These are phyloP conservation scores for Dillenia suffruticosa DNA, from an alignment of 164 flowering plant species.

Conservation along the genomic window DNA sequence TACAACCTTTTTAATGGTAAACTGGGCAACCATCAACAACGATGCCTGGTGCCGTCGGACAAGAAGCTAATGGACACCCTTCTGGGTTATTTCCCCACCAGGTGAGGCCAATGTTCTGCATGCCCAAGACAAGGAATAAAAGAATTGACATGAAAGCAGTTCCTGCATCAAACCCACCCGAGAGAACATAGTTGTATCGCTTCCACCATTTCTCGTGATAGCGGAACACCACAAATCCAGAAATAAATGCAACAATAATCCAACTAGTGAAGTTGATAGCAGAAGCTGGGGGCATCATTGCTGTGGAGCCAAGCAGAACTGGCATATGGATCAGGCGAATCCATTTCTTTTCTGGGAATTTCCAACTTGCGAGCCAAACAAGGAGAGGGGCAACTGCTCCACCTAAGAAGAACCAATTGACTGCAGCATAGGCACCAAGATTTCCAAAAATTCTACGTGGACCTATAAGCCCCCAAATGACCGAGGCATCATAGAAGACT, in stretches of 20 bases:
- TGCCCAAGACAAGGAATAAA: constrained; percentile 17
- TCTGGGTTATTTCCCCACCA: constrained; percentile 32
- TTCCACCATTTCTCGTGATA: constrained; percentile 23
- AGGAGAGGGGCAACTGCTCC: constrained; percentile 25
- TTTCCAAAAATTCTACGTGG: constrained; percentile 22
- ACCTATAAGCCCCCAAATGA: constrained; percentile 25
- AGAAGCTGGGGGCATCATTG: constrained; percentile 25
- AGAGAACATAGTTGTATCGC: constrained; percentile 23
- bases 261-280: constrained; percentile 26
- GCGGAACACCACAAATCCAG: constrained; percentile 16
- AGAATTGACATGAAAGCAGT: constrained; percentile 25
- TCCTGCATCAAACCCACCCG: constrained; percentile 27
- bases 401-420: constrained; percentile 21
- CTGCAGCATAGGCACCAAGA: constrained; percentile 13
- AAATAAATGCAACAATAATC: constrained; percentile 19
- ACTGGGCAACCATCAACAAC: too few species aligned
- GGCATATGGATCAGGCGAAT: constrained; percentile 26
- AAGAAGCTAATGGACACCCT: constrained; percentile 22
- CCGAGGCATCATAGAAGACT: constrained; percentile 27
- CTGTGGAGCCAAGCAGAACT: constrained; percentile 19
- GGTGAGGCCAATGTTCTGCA: constrained; percentile 8
- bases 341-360: constrained; percentile 20
- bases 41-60: constrained; percentile 16
- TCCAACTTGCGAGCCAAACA: constrained; percentile 18
- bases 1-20: too few species aligned